A percentile compares a stretch with the other conserved stretches of the same genome.
Evolutionary conservation across 1,284 basidiomycete genomes (phyloP).

Genomic region (Naganishia liquefaciens): DNA sequence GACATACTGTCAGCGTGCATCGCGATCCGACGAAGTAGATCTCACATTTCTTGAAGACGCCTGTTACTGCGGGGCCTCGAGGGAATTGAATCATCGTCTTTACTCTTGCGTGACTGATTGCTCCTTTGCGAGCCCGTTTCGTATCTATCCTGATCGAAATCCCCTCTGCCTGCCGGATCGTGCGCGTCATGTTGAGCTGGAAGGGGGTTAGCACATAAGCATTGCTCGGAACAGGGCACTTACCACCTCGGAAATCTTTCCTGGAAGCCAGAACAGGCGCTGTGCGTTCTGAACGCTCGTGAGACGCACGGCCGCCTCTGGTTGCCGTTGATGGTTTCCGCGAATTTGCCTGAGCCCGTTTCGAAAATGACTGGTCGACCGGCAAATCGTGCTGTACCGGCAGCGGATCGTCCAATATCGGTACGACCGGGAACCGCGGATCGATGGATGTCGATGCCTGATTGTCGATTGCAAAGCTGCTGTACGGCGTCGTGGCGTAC

Average conservation of each 20-base stretch:
- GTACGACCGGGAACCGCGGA: constrained; percentile 5
- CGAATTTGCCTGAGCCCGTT: constrained; percentile 15
- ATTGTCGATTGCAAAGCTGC: constrained; percentile 15
- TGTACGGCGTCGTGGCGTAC: constrained; percentile 16
- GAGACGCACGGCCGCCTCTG: constrained; percentile 1
- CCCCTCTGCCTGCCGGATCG: not conserved
- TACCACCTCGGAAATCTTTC: constrained; percentile 3
- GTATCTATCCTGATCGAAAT: constrained; percentile 2
- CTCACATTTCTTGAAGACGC: no score
- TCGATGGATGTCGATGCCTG: constrained; percentile 8
- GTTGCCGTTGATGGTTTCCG: not conserved
- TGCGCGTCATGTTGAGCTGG: constrained; percentile 2
- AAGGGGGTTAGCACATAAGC: not conserved
- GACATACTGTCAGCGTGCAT: not conserved
- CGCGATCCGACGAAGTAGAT: no score
- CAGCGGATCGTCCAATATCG: not conserved
- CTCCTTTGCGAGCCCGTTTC: constrained; percentile 17
- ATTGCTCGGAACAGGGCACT: not conserved
- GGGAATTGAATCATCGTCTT: no score
- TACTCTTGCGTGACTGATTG: constrained; percentile 8
- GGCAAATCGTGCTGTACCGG: constrained; percentile 8
- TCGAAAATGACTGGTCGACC: constrained; percentile 9
- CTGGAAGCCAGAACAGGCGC: constrained; percentile 1
- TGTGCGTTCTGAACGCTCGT: not conserved
- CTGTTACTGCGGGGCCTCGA: no score